Percentiles rank a stretch among this genome's conserved stretches.
phyloP scores from a whole-genome alignment of 768 basidiomycete genomes.

The Termitomyces sp. region DNA sequence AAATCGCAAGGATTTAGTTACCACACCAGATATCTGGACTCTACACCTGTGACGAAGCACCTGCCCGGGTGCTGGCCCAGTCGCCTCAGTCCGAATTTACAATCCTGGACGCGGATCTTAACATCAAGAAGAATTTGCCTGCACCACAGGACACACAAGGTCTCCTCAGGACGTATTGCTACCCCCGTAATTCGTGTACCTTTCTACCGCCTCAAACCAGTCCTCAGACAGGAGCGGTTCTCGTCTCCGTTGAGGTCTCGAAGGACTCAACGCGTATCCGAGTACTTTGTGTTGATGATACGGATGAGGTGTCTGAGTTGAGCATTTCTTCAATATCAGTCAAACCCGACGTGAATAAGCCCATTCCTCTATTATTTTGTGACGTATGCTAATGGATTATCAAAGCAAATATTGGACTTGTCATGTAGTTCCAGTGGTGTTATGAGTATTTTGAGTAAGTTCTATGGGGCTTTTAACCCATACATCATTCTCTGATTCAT shows the following conservation, averaged over 20 bases:
- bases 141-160: slow-evolving; percentile 5
- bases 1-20: slow-evolving; percentile 28
- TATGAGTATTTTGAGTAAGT: slow-evolving; percentile 46
- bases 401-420: slow-evolving; percentile 29
- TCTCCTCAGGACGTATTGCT: slow-evolving; percentile 23
- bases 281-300: slow-evolving; percentile 27
- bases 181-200: slow-evolving; percentile 20
- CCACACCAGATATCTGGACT: slow-evolving; percentile 31
- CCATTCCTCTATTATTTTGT: background rate
- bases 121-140: slow-evolving; percentile 16
- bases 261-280: slow-evolving; percentile 19
- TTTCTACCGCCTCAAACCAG: slow-evolving; percentile 21
- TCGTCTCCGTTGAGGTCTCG: slow-evolving; percentile 19
- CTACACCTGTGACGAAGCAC: slow-evolving; percentile 16
- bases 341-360: slow-evolving; percentile 22
- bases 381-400: slow-evolving; percentile 3
- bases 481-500: background rate
- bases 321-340: slow-evolving; percentile 23
- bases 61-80: slow-evolving; percentile 20
- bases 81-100: slow-evolving; percentile 27
- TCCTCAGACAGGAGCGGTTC: slow-evolving; percentile 16
- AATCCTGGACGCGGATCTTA: slow-evolving; percentile 22
- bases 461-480: background rate
- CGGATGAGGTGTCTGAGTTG: slow-evolving; percentile 24
- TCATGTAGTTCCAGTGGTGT: slow-evolving; percentile 44